Percentiles rank a stretch among this genome's conserved stretches.
Evolutionary conservation across 345 rosid species (phyloP).

Genomic region (Geranium rotundifolium): DNA sequence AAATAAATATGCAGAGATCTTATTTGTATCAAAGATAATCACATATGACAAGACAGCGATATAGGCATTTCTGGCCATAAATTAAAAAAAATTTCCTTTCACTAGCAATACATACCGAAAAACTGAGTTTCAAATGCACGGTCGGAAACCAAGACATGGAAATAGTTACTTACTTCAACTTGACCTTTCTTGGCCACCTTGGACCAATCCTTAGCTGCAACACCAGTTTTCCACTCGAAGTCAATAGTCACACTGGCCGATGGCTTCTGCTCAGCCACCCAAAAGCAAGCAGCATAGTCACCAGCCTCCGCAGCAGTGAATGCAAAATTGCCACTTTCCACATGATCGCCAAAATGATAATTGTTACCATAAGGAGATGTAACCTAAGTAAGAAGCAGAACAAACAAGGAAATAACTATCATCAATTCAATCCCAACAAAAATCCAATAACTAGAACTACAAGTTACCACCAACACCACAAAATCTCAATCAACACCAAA

Average conservation of each 20-base stretch:
- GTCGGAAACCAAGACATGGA: neutral
- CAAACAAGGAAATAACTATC: conserved; percentile 1
- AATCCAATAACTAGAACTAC: neutral
- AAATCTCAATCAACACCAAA: no score
- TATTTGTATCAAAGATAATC: no score
- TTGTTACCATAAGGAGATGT: conserved; percentile 65
- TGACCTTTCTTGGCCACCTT: conserved; percentile 87
- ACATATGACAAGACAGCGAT: no score
- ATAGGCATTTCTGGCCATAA: neutral
- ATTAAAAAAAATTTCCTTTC: neutral
- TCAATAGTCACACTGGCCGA: conserved; percentile 46
- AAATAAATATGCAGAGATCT: no score
- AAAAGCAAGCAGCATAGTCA: conserved; percentile 75
- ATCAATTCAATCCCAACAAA: neutral
- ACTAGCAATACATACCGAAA: neutral
- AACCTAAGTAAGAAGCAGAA: conserved; percentile 31
- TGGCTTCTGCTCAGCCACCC: conserved; percentile 57
- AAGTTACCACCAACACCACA: neutral
- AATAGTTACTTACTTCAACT: conserved; percentile 51
- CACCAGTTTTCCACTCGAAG: conserved; percentile 82
- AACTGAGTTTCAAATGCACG: neutral
- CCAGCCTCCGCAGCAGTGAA: conserved; percentile 78
- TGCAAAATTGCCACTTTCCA: conserved; percentile 71
- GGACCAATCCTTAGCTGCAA: conserved; percentile 69
- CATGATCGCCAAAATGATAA: conserved; percentile 59